Percentiles rank a stretch among this genome's conserved stretches.
Conservation (phyloP, 2,329 filamentous ascomycete species). For the Aspergillus jensenii region DNA sequence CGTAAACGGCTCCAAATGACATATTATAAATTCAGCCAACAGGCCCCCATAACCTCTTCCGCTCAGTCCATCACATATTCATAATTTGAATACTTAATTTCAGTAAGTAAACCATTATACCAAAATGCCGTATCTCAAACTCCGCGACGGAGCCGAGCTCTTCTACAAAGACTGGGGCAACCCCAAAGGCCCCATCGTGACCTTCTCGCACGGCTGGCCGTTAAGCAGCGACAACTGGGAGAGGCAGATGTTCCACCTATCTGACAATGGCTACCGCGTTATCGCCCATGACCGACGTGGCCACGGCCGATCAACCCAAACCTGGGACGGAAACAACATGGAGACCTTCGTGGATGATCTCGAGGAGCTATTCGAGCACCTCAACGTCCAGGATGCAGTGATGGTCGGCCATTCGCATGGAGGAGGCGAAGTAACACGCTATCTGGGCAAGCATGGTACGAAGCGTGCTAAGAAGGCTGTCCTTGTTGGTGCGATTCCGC, state of each 20-base stretch:
- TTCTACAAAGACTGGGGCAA: conserved; percentile 49
- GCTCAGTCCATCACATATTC: no score
- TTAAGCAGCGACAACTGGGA: conserved; percentile 43
- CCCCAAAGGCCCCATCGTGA: conserved; percentile 30
- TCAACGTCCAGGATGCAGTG: conserved; percentile 34
- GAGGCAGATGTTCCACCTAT: conserved; percentile 41
- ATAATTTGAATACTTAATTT: no score
- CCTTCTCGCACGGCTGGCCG: conserved; percentile 44
- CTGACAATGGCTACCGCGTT: conserved; percentile 37
- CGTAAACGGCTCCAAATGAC: no score
- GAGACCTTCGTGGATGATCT: conserved; percentile 43
- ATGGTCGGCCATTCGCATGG: conserved; percentile 45
- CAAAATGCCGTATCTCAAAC: conserved; percentile 29
- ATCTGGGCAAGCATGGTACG: conserved; percentile 37
- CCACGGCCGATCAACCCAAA: conserved; percentile 42
- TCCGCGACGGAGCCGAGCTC: conserved; percentile 38
- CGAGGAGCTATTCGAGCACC: conserved; percentile 34
- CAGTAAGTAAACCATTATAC: no score
- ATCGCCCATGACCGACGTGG: conserved; percentile 38
- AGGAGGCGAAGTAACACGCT: conserved; percentile 43
- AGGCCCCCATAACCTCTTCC: no score
- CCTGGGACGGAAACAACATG: conserved; percentile 43
- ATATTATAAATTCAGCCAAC: no score
- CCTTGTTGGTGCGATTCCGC: conserved; percentile 38
- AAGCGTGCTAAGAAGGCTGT: conserved; percentile 41